Percentiles rank a stretch among this genome's conserved stretches.
Conservation (phyloP, 2,329 filamentous ascomycete genomes). For the Ophiocordyceps camponoti-floridani region DNA sequence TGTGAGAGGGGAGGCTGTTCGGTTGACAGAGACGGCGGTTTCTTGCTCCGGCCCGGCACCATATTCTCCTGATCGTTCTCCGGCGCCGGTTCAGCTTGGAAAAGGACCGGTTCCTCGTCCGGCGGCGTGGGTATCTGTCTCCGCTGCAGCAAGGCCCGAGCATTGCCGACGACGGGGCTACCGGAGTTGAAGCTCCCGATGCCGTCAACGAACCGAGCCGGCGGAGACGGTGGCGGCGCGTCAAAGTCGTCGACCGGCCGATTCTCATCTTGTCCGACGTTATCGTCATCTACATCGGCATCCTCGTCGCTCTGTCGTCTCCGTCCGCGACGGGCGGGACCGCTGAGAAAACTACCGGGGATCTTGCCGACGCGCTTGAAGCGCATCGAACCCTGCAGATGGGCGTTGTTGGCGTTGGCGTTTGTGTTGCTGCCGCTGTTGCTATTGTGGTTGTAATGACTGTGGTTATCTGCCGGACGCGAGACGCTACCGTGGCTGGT, state of each 20-base stretch:
- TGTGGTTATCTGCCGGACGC: too few species aligned
- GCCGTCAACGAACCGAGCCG: constrained; percentile 23
- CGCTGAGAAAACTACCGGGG: constrained; percentile 61
- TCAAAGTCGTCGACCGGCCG: too few species aligned
- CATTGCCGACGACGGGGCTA: constrained; percentile 35
- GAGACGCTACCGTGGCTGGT: constrained; percentile 33
- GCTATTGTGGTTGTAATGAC: too few species aligned
- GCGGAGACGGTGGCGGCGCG: neutral
- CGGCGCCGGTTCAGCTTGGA: constrained; percentile 36
- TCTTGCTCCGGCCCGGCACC: constrained; percentile 51
- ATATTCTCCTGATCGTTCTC: constrained; percentile 85
- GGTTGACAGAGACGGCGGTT: constrained; percentile 35
- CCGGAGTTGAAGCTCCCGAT: constrained; percentile 35
- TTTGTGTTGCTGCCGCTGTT: too few species aligned
- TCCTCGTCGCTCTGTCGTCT: constrained; percentile 42
- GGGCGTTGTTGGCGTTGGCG: too few species aligned
- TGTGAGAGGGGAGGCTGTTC: constrained; percentile 38
- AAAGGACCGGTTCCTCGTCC: neutral
- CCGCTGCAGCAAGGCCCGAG: constrained; percentile 20
- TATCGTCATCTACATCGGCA: constrained; percentile 20
- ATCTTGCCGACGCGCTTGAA: constrained; percentile 61
- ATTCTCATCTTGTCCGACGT: too few species aligned
- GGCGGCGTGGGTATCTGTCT: constrained; percentile 15
- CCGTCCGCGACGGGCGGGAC: constrained; percentile 59
- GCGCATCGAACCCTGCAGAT: constrained; percentile 55